These are phyloP conservation scores for Haemoproteus tartakovskyi DNA, from an alignment of 169 alveolate species.

Conservation along the genomic window DNA sequence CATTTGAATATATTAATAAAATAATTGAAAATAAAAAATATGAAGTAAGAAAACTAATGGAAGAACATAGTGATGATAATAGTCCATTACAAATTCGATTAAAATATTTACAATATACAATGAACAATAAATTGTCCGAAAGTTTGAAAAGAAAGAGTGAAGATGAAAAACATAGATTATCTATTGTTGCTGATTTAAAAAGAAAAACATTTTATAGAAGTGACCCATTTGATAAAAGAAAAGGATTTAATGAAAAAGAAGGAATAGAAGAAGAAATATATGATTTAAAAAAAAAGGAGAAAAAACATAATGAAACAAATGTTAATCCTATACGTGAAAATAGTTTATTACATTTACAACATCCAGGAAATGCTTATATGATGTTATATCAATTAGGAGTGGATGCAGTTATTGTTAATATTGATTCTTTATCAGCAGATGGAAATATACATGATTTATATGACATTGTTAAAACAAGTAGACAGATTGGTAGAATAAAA, in stretches of 20 bases:
- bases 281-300: background rate
- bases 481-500: constrained; percentile 66
- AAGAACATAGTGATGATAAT: constrained; percentile 41
- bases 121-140: constrained; percentile 77
- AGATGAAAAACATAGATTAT: constrained; percentile 70
- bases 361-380: constrained; percentile 52
- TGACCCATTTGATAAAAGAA: background rate
- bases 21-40: constrained; percentile 62
- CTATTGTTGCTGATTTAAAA: constrained; percentile 78
- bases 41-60: constrained; percentile 54
- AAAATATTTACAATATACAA: constrained; percentile 75
- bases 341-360: constrained; percentile 28
- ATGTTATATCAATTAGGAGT: constrained; percentile 66
- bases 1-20: constrained; percentile 46
- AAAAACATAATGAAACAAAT: constrained; percentile 49
- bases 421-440: constrained; percentile 69
- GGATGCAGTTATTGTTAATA: constrained; percentile 77
- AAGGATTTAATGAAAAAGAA: background rate
- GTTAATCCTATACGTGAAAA: background rate
- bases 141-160: constrained; percentile 69
- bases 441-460: constrained; percentile 73
- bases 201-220: constrained; percentile 61
- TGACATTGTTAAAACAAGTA: constrained; percentile 60
- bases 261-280: background rate
- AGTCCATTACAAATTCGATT: constrained; percentile 68